phyloP scores from a whole-genome alignment of 2,329 filamentous ascomycete species.

The Ophiostoma tasmaniense region DNA sequence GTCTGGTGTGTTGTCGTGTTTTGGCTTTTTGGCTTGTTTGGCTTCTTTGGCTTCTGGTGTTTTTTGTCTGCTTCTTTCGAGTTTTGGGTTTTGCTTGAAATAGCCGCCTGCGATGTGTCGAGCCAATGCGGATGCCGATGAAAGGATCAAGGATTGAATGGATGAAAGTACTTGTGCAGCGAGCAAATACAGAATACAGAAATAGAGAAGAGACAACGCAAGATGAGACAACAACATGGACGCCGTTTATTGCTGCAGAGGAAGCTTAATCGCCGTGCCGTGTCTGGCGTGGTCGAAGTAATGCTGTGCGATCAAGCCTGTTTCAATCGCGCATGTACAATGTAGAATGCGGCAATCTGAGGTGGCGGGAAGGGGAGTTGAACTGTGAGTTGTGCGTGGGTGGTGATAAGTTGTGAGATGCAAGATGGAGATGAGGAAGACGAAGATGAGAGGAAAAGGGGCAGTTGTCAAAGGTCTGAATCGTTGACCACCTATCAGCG shows the following conservation, averaged over 20 bases:
- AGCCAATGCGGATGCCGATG: background rate
- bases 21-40: background rate
- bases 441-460: background rate
- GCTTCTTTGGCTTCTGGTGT: background rate
- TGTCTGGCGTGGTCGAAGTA: background rate
- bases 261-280: background rate
- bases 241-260: slow-evolving; percentile 19
- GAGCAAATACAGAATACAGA: background rate
- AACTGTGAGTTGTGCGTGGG: background rate
- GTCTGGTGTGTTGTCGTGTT: background rate
- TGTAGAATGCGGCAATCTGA: background rate
- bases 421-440: background rate
- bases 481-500: background rate
- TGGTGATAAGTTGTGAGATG: background rate
- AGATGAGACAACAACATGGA: slow-evolving; percentile 17
- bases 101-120: background rate
- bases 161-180: background rate
- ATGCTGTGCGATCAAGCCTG: background rate
- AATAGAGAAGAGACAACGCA: background rate
- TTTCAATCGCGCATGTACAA: background rate
- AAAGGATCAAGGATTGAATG: background rate
- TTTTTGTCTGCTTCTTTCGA: background rate
- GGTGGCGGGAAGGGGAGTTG: background rate
- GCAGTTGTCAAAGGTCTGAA: background rate
- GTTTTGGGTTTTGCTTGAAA: background rate